These are phyloP conservation scores for Cercospora berteroae DNA, from an alignment of 2,329 filamentous ascomycete genomes.

Conservation along the genomic window DNA sequence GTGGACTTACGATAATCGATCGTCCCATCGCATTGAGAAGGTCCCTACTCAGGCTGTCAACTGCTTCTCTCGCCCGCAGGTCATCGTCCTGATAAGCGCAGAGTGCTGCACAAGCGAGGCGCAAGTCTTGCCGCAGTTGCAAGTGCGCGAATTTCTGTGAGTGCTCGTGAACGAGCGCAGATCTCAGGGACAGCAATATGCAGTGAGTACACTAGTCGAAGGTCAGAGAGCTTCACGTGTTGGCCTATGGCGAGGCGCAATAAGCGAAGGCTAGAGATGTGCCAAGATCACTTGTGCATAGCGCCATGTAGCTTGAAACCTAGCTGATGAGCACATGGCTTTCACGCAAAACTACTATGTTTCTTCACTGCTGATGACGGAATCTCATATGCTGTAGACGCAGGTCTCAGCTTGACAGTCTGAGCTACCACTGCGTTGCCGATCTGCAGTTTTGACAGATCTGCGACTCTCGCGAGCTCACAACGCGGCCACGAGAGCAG, in stretches of 20 bases:
- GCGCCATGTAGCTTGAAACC: background rate
- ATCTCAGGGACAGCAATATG: background rate
- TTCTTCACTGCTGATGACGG: background rate
- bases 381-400: background rate
- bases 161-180: background rate
- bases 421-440: background rate
- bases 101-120: background rate
- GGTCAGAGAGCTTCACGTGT: background rate
- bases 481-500: background rate
- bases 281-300: background rate
- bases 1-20: background rate
- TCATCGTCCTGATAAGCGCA: background rate
- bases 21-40: background rate
- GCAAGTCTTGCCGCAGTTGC: background rate
- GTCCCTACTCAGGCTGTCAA: background rate
- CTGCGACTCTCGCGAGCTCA: background rate
- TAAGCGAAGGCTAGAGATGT: background rate
- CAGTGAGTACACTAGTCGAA: background rate
- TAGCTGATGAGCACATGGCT: background rate
- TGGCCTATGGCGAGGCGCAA: background rate
- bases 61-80: background rate
- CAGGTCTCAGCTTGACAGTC: background rate
- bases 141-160: background rate
- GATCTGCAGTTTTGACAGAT: background rate
- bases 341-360: background rate